These are phyloP conservation scores for Arachis monticola DNA, from an alignment of 331 rosid species.

Conservation along the genomic window DNA sequence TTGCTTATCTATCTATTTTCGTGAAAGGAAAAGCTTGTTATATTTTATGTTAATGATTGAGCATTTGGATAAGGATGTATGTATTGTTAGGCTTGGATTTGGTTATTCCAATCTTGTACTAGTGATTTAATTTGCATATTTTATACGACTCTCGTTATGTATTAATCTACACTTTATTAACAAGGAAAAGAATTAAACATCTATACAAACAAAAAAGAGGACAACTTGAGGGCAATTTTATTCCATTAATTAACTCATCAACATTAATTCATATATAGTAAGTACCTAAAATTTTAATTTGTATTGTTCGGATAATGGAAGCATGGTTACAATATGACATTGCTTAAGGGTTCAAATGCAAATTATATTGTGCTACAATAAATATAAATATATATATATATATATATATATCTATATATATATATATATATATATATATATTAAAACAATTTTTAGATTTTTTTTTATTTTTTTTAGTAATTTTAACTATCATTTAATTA, in stretches of 20 bases:
- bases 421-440: too few species aligned
- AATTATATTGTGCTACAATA: background rate
- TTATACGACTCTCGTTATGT: background rate
- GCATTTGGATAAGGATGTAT: conserved; percentile 6
- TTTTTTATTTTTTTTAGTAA: too few species aligned
- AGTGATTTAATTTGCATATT: background rate
- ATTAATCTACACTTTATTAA: background rate
- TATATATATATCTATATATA: too few species aligned
- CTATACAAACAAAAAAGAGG: background rate
- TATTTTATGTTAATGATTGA: conserved; percentile 4
- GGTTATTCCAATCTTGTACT: background rate
- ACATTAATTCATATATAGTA: background rate
- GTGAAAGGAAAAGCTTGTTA: background rate
- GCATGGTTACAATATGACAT: conserved; percentile 13
- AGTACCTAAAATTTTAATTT: conserved; percentile 2
- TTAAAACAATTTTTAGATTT: too few species aligned
- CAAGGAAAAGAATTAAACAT: background rate
- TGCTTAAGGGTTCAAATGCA: conserved; percentile 4
- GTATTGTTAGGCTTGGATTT: conserved; percentile 12
- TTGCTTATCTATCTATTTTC: background rate
- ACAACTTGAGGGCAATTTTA: background rate
- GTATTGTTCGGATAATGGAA: conserved; percentile 38
- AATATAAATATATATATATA: too few species aligned
- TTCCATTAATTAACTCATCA: conserved; percentile 1
- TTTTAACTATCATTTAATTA: too few species aligned